phyloP scores from a whole-genome alignment of 257 asterid genomes.

The Jacaranda copaia region DNA sequence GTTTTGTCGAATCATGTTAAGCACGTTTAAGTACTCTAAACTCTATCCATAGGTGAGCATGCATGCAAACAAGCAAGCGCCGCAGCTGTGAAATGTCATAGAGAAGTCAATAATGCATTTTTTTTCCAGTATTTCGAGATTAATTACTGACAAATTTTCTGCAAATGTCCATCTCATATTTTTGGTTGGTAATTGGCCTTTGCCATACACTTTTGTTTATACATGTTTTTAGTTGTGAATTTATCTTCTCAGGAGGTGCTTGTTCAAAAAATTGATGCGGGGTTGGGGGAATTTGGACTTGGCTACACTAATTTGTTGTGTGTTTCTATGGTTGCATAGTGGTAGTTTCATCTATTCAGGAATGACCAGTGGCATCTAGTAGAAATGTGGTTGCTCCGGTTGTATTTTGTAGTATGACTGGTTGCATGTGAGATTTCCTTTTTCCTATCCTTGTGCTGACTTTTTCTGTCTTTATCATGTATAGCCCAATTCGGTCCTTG shows the following conservation, averaged over 20 bases:
- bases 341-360: neutral
- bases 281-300: neutral
- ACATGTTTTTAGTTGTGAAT: conserved; percentile 9
- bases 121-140: neutral
- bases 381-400: neutral
- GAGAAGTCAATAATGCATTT: neutral
- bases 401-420: conserved; percentile 9
- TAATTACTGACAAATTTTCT: neutral
- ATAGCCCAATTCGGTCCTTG: conserved; percentile 91
- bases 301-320: neutral
- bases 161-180: conserved; percentile 1
- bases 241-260: conserved; percentile 5
- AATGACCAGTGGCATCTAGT: conserved; percentile 3
- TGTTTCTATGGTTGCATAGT: neutral
- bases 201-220: conserved; percentile 19
- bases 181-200: neutral
- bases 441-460: conserved; percentile 10
- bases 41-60: neutral
- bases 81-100: neutral
- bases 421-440: conserved; percentile 13
- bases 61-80: neutral
- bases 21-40: neutral
- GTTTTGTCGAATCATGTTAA: neutral
- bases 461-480: conserved; percentile 33
- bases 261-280: neutral